Conservation (phyloP, 2,329 filamentous ascomycete genomes). For the Phialophora verrucosa region DNA sequence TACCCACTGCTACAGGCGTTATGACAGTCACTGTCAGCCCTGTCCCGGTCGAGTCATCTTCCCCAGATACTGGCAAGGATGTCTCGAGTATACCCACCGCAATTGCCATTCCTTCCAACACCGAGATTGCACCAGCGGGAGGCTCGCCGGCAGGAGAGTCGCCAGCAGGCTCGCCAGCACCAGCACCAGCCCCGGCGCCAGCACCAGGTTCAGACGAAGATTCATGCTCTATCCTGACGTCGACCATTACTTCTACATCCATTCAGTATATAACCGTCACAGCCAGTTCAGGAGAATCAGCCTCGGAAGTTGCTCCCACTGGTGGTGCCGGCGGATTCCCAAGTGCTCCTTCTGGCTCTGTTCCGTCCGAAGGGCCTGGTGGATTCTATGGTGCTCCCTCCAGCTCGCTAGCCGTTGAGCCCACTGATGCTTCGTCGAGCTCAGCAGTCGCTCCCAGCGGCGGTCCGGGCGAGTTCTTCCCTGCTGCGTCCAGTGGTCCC, state of each 20-base stretch:
- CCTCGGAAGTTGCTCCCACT: conserved; percentile 7
- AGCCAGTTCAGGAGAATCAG: conserved; percentile 27
- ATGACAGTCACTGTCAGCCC: conserved; percentile 31
- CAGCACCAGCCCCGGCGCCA: not conserved
- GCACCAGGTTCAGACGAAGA: conserved; percentile 12
- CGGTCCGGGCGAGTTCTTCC: conserved; percentile 9
- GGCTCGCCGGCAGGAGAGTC: not conserved
- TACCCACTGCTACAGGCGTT: conserved; percentile 28
- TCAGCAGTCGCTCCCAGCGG: not conserved
- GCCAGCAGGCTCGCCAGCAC: not conserved
- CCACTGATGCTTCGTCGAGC: not conserved
- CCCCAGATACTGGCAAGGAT: conserved; percentile 9
- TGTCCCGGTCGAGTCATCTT: conserved; percentile 26
- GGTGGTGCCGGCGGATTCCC: conserved; percentile 1
- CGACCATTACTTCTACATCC: conserved; percentile 39
- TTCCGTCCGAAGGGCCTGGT: conserved; percentile 3
- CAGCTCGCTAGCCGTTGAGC: not conserved
- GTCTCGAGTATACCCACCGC: conserved; percentile 24
- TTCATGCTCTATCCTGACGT: conserved; percentile 27
- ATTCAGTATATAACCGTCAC: conserved; percentile 42
- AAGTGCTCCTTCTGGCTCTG: conserved; percentile 15
- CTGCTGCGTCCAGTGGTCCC: not conserved
- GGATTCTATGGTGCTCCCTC: conserved; percentile 14
- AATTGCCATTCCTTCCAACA: not conserved
- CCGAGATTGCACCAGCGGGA: conserved; percentile 13